A percentile compares a stretch with the other conserved stretches of the same genome.
Evolutionary conservation across 495 filamentous ascomycete species (phyloP).

Genomic region (Penicillium cataractarum): DNA sequence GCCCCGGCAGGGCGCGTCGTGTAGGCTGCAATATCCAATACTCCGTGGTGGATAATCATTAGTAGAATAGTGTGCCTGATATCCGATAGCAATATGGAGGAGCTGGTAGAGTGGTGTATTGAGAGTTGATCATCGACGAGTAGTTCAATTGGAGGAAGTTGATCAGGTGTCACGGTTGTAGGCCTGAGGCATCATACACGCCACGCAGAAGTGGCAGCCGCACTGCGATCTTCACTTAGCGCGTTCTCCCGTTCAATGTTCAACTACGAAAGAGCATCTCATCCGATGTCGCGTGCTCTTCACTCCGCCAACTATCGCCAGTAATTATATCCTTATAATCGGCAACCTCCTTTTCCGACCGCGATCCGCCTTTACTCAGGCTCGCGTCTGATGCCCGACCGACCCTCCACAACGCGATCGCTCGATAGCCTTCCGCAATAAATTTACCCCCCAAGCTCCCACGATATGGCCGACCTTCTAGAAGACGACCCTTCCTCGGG

Average conservation of each 20-base stretch:
- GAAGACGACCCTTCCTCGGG: slow-evolving; percentile 36
- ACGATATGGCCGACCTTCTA: slow-evolving; percentile 32
- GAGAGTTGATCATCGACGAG: too few relatives aligned
- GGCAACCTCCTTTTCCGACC: neutral
- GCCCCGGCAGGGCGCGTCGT: slow-evolving; percentile 7
- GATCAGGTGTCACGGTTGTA: too few relatives aligned
- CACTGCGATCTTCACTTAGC: slow-evolving; percentile 8
- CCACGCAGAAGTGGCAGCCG: slow-evolving; percentile 1
- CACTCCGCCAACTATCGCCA: neutral
- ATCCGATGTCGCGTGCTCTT: neutral
- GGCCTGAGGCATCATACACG: slow-evolving; percentile 3
- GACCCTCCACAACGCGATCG: slow-evolving; percentile 8
- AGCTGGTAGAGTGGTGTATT: neutral
- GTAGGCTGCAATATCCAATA: neutral
- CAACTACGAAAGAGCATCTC: neutral
- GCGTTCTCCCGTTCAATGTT: neutral
- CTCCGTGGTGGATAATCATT: neutral
- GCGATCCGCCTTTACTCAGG: slow-evolving; percentile 3
- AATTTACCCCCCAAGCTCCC: neutral
- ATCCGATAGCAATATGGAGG: neutral
- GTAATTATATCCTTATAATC: neutral
- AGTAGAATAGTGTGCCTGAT: neutral
- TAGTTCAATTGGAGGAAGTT: neutral
- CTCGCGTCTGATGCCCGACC: slow-evolving; percentile 17
- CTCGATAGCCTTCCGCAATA: neutral